These are phyloP conservation scores for Candida fluviatilis DNA, from an alignment of 805 yeast genomes.

Conservation along the genomic window DNA sequence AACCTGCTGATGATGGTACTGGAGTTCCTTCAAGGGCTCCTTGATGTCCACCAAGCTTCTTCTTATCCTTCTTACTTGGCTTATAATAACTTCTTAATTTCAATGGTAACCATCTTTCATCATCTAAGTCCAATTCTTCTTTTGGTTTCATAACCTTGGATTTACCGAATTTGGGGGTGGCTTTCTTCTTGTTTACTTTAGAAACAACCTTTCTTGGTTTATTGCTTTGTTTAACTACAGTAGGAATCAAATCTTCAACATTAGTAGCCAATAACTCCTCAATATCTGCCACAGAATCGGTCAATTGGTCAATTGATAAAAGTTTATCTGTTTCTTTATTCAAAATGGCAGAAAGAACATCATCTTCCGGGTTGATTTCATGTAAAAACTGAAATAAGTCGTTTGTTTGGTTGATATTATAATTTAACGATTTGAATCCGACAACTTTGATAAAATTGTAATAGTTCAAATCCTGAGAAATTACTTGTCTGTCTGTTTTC, in stretches of 20 bases:
- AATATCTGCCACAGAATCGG: slow-evolving; percentile 10
- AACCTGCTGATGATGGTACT: slow-evolving; percentile 8
- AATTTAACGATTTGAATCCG: slow-evolving; percentile 25
- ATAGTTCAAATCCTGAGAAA: slow-evolving; percentile 12
- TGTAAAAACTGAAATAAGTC: slow-evolving; percentile 19
- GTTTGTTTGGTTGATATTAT: slow-evolving; percentile 10
- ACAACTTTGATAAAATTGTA: slow-evolving; percentile 26
- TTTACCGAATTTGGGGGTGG: slow-evolving; percentile 24
- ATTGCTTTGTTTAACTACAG: slow-evolving; percentile 3
- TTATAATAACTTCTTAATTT: slow-evolving; percentile 81
- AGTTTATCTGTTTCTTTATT: slow-evolving; percentile 16
- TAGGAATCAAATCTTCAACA: slow-evolving; percentile 23
- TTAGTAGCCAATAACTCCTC: slow-evolving; percentile 31
- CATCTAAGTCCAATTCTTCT: slow-evolving; percentile 29
- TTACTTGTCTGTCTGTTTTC: slow-evolving; percentile 5
- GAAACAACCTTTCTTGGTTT: background rate
- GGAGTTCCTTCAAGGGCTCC: slow-evolving; percentile 19
- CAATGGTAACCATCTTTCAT: slow-evolving; percentile 89
- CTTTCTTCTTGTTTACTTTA: slow-evolving; percentile 21
- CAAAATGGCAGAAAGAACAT: slow-evolving; percentile 19
- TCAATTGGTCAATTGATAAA: slow-evolving; percentile 19
- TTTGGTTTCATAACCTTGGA: slow-evolving; percentile 23
- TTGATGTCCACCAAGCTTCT: slow-evolving; percentile 21
- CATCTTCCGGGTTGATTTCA: slow-evolving; percentile 19
- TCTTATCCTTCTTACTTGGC: slow-evolving; percentile 63